A percentile compares a stretch with the other conserved stretches of the same genome.
Evolutionary conservation across 306 rosid genomes (phyloP).

Genomic region (Quercus parvula): DNA sequence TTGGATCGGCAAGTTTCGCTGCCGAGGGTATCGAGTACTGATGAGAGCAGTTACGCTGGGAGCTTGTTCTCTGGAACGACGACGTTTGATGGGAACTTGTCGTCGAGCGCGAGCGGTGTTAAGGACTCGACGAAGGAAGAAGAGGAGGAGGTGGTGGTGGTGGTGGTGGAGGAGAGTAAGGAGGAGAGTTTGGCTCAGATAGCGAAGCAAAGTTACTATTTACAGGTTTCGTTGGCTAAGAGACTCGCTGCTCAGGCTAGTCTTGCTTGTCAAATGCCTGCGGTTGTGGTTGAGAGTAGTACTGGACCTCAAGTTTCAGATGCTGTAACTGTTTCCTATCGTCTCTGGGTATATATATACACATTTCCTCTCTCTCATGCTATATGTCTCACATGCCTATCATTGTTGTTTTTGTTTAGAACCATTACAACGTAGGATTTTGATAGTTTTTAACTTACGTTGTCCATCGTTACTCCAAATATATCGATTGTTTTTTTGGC

Average conservation of each 20-base stretch:
- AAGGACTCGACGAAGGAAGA: conserved; percentile 44
- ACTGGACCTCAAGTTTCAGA: conserved; percentile 50
- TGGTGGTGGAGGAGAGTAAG: background rate
- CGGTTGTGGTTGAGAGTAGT: conserved; percentile 33
- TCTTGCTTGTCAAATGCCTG: conserved; percentile 51
- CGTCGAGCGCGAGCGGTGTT: conserved; percentile 40
- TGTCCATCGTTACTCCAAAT: too few species aligned
- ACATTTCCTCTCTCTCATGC: too few species aligned
- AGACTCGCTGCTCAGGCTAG: conserved; percentile 58
- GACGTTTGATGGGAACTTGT: conserved; percentile 66
- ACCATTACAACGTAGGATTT: too few species aligned
- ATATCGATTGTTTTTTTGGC: too few species aligned
- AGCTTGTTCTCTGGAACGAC: conserved; percentile 85
- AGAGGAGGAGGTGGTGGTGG: conserved; percentile 17
- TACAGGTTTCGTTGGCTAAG: conserved; percentile 64
- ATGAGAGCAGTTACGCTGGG: conserved; percentile 74
- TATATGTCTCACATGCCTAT: too few species aligned
- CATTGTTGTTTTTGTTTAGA: too few species aligned
- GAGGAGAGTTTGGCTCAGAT: conserved; percentile 36
- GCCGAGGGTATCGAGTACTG: conserved; percentile 60
- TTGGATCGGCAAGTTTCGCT: conserved; percentile 48
- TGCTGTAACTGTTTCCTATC: conserved; percentile 76
- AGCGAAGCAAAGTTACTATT: conserved; percentile 49
- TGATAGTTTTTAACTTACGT: too few species aligned
- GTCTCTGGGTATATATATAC: conserved; percentile 65